Evolutionary conservation across 192 early-diverging fungal species (phyloP), one percentile per base, ranked within the genome.

Genomic region (Mycoemilia scoparia): DNA sequence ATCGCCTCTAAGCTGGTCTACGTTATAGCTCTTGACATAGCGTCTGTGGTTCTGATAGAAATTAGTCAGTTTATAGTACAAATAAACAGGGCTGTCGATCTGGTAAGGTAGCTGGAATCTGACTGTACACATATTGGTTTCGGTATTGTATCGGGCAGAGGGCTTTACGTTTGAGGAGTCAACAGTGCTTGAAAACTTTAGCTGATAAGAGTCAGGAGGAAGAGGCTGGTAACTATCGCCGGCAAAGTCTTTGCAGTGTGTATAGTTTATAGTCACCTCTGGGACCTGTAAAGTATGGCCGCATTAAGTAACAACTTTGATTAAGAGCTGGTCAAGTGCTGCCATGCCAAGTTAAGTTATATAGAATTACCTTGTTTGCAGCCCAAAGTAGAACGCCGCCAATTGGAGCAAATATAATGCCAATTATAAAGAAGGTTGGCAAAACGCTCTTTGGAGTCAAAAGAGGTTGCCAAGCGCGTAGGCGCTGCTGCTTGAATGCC

Each of bases 11-110:
- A 96, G 70, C 49, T 99, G 92, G 34, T 76, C 70, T 19, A 70
- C 52, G 49, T 82, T 76, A 46, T 84, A 73, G 53, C 76, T 80
- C 51, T 90, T 87, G 15, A 95, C 83, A 46, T 99, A 99, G 34
- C 79, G 73, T 25, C 95, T 74, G 43, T 99, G 89, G 66, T 99
- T 99, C 55, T 99, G 95, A 56, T 92, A 99, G 58, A 99, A 99
- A 57, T 92, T 89, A 21, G 90, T 90, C 34, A 99, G 73, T 29
- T 81, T 64, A 46, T 96, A 96, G 59, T 96, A 99, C 32, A 99
- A 41, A 44, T 77, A 96, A 39, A 99, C 78, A 4, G 84, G 82
- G 4, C 72, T 38, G 29, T 66, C 67, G 52, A 96, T 47, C 21
- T 57, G 46, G 36, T 65, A 64, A 2, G 71, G 87, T 49, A 74